Evolutionary conservation across 2,329 filamentous ascomycete species (phyloP).

Genomic region (Cladophialophora chaetospira): DNA sequence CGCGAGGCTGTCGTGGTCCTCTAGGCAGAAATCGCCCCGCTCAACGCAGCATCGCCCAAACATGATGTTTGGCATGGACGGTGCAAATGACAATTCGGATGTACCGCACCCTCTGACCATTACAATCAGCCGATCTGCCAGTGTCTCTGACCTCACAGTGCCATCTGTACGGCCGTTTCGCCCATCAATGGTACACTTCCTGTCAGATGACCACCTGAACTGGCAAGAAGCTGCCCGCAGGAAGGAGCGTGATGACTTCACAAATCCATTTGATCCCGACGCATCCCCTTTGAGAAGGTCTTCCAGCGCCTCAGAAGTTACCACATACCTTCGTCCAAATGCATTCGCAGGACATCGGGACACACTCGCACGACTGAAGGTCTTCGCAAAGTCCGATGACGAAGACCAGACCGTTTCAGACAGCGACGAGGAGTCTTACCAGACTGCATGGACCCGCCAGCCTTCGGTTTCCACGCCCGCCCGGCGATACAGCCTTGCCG

Average conservation of each 20-base stretch:
- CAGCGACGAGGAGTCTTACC: neutral
- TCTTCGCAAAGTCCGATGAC: neutral
- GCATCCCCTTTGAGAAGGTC: slow-evolving; percentile 13
- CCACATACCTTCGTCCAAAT: slow-evolving; percentile 23
- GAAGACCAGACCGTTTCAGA: slow-evolving; percentile 1
- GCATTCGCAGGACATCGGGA: slow-evolving; percentile 31
- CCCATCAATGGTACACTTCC: slow-evolving; percentile 16
- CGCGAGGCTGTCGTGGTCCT: neutral
- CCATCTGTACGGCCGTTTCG: neutral
- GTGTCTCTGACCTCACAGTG: neutral
- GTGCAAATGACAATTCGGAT: slow-evolving; percentile 12
- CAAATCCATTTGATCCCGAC: slow-evolving; percentile 17
- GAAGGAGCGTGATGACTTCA: slow-evolving; percentile 7
- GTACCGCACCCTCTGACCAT: neutral
- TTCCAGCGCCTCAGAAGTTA: slow-evolving; percentile 18
- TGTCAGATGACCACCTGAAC: slow-evolving; percentile 16
- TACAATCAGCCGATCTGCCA: neutral
- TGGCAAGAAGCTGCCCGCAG: slow-evolving; percentile 7
- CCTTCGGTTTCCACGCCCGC: neutral
- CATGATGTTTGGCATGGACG: slow-evolving; percentile 11
- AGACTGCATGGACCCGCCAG: slow-evolving; percentile 1
- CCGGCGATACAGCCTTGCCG: neutral
- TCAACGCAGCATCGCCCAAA: neutral
- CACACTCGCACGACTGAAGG: slow-evolving; percentile 29
- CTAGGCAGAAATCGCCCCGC: neutral